Base-by-base conservation (phyloP, 768 basidiomycete genomes). In the Mycena chlorophos region DNA sequence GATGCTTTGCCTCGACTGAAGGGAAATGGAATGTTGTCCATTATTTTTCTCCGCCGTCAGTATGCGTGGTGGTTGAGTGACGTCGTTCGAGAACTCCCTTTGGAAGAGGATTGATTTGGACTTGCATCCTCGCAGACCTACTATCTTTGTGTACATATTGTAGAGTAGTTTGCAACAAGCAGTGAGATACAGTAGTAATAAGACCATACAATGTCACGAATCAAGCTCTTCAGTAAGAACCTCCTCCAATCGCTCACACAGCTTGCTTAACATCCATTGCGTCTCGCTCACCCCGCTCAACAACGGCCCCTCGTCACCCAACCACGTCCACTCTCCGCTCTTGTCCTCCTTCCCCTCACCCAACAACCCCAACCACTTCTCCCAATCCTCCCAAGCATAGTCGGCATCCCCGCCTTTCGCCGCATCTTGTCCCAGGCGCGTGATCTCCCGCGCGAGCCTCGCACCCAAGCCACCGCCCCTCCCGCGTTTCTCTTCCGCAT, bases 351-450 rank as follows among this genome's bases (percentile, higher is more conserved):
- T 57, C 12, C 58, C 46, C 39, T 57, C 58, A 13, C 56, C 66
- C 1, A 76, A 52, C 54, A 78, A 56, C 14, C 57, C 58, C 30
- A 77, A 55, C 67, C 69, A 74, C 17, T 31, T 38, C 27, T 61
- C 59, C 75, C 75, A 76, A 40, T 75, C 71, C 14, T 71, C 66
- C 75, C 75, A 75, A 1, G 55, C 56, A 55, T 75, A 77, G 56
- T 65, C 65, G 27, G 58, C 61, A 13, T 60, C 60, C 2, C 71
- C 66, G 6, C 58, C 65, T 16, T 51, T 56, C 14, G 65, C 60
- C 5, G 72, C 62, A 62, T 76, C 72, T 31, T 58, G 57, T 2
- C 73, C 67, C 4, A 76, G 56, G 8, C 54, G 55, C 4, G 54
- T 60, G 25, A 77, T 67, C 47, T 72, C 71, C 19, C 50, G 61